Conservation (phyloP, 805 yeast genomes). For the Lipomyces japonicus region DNA sequence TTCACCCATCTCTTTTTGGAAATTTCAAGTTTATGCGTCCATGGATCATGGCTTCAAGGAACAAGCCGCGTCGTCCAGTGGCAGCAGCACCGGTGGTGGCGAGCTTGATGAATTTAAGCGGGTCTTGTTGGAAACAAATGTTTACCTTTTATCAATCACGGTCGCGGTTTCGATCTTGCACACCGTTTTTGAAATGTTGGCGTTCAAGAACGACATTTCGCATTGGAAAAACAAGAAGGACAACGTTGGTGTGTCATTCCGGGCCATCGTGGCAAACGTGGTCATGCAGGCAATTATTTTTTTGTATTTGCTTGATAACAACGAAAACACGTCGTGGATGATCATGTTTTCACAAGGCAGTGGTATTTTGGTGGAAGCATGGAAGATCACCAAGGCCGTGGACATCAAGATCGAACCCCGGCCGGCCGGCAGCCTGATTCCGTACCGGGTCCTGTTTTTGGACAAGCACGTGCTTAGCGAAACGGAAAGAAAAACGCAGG, state of each 20-base stretch:
- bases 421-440: slow-evolving; percentile 24
- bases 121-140: slow-evolving; percentile 41
- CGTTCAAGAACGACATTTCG: slow-evolving; percentile 43
- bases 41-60: slow-evolving; percentile 36
- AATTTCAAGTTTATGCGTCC: slow-evolving; percentile 35
- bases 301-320: slow-evolving; percentile 41
- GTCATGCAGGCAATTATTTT: slow-evolving; percentile 42
- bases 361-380: slow-evolving; percentile 43
- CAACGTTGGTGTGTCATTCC: slow-evolving; percentile 42
- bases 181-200: slow-evolving; percentile 41
- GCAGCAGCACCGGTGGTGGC: slow-evolving; percentile 31
- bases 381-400: slow-evolving; percentile 43
- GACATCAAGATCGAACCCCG: slow-evolving; percentile 35
- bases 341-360: slow-evolving; percentile 40
- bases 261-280: slow-evolving; percentile 42
- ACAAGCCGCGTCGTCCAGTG: slow-evolving; percentile 32
- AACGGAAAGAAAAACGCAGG: slow-evolving; percentile 41
- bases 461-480: slow-evolving; percentile 41
- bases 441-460: slow-evolving; percentile 31
- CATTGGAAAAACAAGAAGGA: slow-evolving; percentile 44
- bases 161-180: slow-evolving; percentile 39
- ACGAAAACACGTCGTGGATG: slow-evolving; percentile 42
- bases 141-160: slow-evolving; percentile 38
- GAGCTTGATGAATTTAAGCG: slow-evolving; percentile 41
- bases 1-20: slow-evolving; percentile 35